Percentiles rank a stretch among this genome's conserved stretches.
Evolutionary conservation across 352 stramenopile genomes (phyloP).

Genomic region (Phytophthora cajani): DNA sequence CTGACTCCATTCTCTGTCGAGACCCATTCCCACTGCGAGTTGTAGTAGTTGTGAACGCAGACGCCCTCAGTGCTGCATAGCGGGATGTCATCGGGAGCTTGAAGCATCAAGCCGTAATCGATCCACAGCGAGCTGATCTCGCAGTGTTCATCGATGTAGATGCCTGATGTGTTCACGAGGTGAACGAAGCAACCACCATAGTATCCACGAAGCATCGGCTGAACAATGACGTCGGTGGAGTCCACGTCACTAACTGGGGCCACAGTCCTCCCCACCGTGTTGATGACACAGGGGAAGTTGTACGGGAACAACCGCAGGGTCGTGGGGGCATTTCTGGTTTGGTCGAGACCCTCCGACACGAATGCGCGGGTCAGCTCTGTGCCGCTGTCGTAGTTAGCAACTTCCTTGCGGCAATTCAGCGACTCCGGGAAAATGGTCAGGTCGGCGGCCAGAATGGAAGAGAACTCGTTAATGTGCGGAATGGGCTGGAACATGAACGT

Average conservation of each 20-base stretch:
- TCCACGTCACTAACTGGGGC: constrained; percentile 16
- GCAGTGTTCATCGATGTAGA: constrained; percentile 39
- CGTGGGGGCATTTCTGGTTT: constrained; percentile 41
- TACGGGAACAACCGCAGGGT: constrained; percentile 43
- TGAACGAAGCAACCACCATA: constrained; percentile 44
- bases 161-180: constrained; percentile 36
- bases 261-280: constrained; percentile 23
- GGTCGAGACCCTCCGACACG: constrained; percentile 38
- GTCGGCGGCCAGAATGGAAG: constrained; percentile 40
- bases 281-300: constrained; percentile 43
- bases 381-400: constrained; percentile 20
- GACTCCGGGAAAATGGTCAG: constrained; percentile 44
- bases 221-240: constrained; percentile 26
- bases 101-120: constrained; percentile 43
- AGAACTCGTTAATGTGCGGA: constrained; percentile 39
- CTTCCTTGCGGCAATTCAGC: constrained; percentile 23
- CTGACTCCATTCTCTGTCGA: constrained; percentile 16
- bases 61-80: constrained; percentile 34
- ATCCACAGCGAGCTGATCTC: constrained; percentile 37
- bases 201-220: constrained; percentile 42
- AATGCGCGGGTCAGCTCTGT: constrained; percentile 28
- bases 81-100: constrained; percentile 40
- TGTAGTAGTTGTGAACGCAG: constrained; percentile 48
- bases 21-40: constrained; percentile 41
- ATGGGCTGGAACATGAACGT: constrained; percentile 51